Base-by-base conservation (phyloP, 1,284 basidiomycete genomes). In the Blastosporella zonata region DNA sequence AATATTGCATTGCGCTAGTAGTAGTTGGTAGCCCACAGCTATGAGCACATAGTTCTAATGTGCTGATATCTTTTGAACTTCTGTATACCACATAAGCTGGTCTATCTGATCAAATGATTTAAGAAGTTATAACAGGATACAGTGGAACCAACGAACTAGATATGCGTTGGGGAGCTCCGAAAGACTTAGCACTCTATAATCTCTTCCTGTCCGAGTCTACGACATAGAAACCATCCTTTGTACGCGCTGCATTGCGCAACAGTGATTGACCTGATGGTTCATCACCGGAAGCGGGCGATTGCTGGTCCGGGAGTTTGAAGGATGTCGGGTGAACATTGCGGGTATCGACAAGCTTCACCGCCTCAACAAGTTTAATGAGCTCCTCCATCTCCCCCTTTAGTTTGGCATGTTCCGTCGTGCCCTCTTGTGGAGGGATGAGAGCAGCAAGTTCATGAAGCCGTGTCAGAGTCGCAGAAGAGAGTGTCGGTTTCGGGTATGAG, bases 351-450 rank as follows among this genome's bases (percentile, higher is more conserved):
- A 86, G 62, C 61, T 78, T 85, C 45, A 90, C 87, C 4, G 87
- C 87, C 60, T 90, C 87, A 8, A 91, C 87, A 6, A 91, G 70
- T 54, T 74, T 78, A 50, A 90, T 70, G 36, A 91, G 74, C 46
- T 83, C 82, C 57, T 84, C 82, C 55, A 91, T 66, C 52, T 87
- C 82, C 23, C 55, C 52, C 47, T 78, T 80, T 33, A 85, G 64
- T 17, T 65, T 60, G 4, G 61, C 58, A 54, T 81, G 75, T 51
- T 80, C 76, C 3, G 61, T 56, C 0, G 84, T 78, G 34, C 74
- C 77, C 52, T 79, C 70, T 29, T 67, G 60, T 0, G 87, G 88
- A 3, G 85, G 79, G 20, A 75, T 62, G 27, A 91, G 73, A 17
- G 87, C 88, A 41, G 88, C 82, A 29, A 89, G 74, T 36, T 79